Base-by-base conservation (phyloP, 257 asterid species). In the Solanum corneliomulleri region DNA sequence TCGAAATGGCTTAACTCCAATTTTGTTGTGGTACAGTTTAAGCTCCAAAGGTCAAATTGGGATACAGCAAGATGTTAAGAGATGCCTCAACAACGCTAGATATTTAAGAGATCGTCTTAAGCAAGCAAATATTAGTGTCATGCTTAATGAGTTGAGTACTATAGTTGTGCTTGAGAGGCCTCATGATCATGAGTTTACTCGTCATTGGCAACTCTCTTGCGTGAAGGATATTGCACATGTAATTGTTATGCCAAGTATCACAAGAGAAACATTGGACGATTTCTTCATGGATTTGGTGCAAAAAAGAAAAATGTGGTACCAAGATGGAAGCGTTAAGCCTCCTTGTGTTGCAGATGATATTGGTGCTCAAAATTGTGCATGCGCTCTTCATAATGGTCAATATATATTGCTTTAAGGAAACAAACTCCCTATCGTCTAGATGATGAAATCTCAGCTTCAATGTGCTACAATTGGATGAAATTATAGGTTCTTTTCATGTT, bases 11-110 rank as follows among this genome's bases (percentile, higher is more conserved):
- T 84, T 80, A n/a, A 45, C 87, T 33, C 86, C 89, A 14, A 86
- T 89, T 21, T 89, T 86, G 41, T 37, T 89, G 29, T 89, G 91
- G 89, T 86, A 89, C 16, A 86, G 82, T 37, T 29, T 89, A 31
- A 83, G 81, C 18, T 83, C 44, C 23, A 89, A 86, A 29, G 91
- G 89, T 44, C 56, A 72, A 10, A 62, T 15, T 6, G 87, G 89
- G 35, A 62, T 89, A 41, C 80, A 74, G 13, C 29, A 47, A 9
- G 87, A 89, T 13, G 86, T 86, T 15, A 25, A 45, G 58, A 86
- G 76, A 42, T 89, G 89, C 58, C 76, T 86, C 12, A 16, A 12
- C 16, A 89, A 82, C 7, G 91, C 89, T 76, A 69, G 11, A 29
- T 69, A 69, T 69, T 69, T 69, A 39, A 69, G 15, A 69, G 39